Base-by-base conservation (phyloP, 2,329 filamentous ascomycete species). In the Beauveria pseudobassiana region DNA sequence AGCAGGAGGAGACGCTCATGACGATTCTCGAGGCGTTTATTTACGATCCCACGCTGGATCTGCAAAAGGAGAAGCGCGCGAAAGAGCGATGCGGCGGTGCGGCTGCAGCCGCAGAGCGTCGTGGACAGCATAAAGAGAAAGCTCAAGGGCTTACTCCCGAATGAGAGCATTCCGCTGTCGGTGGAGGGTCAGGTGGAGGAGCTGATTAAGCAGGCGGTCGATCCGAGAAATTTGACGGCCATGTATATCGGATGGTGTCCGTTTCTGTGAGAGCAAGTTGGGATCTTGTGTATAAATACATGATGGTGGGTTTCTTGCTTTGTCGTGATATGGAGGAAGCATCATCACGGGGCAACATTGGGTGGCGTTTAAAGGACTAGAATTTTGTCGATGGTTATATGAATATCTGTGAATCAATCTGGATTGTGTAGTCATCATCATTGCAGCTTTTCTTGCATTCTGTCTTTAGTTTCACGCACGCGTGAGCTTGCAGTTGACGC, bases 131-230 rank as follows among this genome's bases (percentile, higher is more conserved):
- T 99, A 66, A 85, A 87, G 70, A 85, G 87, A 56, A 98, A 98
- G 76, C 85, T 99, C 30, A 87, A 86, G 68, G 95, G 95, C 0
- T 78, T 96, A 69, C 77, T 97, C 68, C 86, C 87, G 4, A 88
- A 91, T 2, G 93, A 99, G 78, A 93, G 87, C 65, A 95, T 99
- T 61, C 93, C 95, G 49, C 78, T 99, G 64, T 92, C 92, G 30
- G 92, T 98, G 2, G 95, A 98, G 75, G 95, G 96, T 0, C 95
- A 99, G 77, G 95, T 97, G n/a, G 90, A 97, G 73, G 91, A 96
- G 74, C 75, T 99, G 74, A 95, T 99, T 67, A 85, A 88, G 71
- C 87, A 93, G 77, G 95, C 96, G 40, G 89, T 88, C 24, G 87
- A 92, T 73, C 85, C 88, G 62, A 83, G 78, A 70, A 96, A 95